Evolutionary conservation across 1,139 yeast species (phyloP).

Genomic region (Nakaseomyces bracarensis): DNA sequence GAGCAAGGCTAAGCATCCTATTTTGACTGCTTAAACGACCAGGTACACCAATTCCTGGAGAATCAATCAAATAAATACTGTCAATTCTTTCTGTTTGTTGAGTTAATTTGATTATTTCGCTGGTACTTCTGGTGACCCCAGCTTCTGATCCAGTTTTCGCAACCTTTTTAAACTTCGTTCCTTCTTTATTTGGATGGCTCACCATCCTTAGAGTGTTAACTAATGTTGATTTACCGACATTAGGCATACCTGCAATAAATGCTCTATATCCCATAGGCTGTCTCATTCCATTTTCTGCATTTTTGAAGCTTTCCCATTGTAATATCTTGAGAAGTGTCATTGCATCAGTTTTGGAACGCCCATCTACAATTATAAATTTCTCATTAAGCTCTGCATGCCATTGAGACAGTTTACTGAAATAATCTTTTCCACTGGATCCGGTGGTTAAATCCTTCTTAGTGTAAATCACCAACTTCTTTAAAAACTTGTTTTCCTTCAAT

Average conservation of each 20-base stretch:
- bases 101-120: constrained; percentile 60
- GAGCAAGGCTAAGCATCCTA: constrained; percentile 59
- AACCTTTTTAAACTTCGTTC: constrained; percentile 45
- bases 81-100: constrained; percentile 42
- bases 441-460: constrained; percentile 27
- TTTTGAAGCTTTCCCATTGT: constrained; percentile 31
- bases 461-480: constrained; percentile 26
- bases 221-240: constrained; percentile 93
- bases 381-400: constrained; percentile 44
- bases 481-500: constrained; percentile 43
- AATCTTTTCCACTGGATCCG: constrained; percentile 9
- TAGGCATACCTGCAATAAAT: constrained; percentile 90
- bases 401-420: constrained; percentile 15
- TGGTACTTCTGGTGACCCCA: constrained; percentile 78
- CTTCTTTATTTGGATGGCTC: constrained; percentile 18
- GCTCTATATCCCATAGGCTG: constrained; percentile 78
- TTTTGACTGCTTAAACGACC: constrained; percentile 53
- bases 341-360: constrained; percentile 47
- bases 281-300: constrained; percentile 39
- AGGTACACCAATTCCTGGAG: constrained; percentile 90
- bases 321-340: constrained; percentile 43
- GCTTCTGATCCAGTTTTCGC: constrained; percentile 85
- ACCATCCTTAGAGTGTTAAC: constrained; percentile 64
- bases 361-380: constrained; percentile 52
- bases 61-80: constrained; percentile 62